These are phyloP conservation scores for Neocucurbitaria cava DNA, from an alignment of 2,329 filamentous ascomycete genomes.

Conservation along the genomic window DNA sequence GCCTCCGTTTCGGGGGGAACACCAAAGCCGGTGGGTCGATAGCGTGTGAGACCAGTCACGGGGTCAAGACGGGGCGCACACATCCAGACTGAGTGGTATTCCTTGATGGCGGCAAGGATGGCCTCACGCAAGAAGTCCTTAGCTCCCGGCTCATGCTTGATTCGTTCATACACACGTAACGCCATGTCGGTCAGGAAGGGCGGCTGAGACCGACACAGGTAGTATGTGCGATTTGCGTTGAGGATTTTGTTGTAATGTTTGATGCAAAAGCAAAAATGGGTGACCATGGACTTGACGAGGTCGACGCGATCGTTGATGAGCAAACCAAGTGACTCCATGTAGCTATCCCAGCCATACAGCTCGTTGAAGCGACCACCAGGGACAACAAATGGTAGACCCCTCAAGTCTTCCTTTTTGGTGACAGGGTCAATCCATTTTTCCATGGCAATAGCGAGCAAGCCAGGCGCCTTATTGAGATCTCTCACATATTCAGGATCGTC, in stretches of 20 bases:
- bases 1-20: conserved; percentile 93
- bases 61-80: conserved; percentile 74
- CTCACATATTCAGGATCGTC: conserved; percentile 83
- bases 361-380: conserved; percentile 98
- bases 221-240: conserved; percentile 96
- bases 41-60: conserved; percentile 80
- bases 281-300: conserved; percentile 91
- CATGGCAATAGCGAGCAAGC: conserved; percentile 88
- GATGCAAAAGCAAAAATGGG: conserved; percentile 98
- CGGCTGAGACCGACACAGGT: conserved; percentile 90
- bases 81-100: conserved; percentile 92
- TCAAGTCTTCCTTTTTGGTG: conserved; percentile 73
- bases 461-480: conserved; percentile 85
- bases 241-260: conserved; percentile 98
- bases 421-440: conserved; percentile 71
- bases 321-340: conserved; percentile 94
- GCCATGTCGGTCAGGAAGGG: conserved; percentile 98
- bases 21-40: conserved; percentile 81
- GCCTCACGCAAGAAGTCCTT: conserved; percentile 80
- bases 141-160: conserved; percentile 82
- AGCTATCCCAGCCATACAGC: conserved; percentile 98
- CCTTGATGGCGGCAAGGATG: conserved; percentile 92
- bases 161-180: conserved; percentile 89
- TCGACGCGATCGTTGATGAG: conserved; percentile 84
- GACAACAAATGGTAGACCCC: conserved; percentile 92